phyloP scores from a whole-genome alignment of 1,284 basidiomycete genomes.

The Ustilago loliicola region DNA sequence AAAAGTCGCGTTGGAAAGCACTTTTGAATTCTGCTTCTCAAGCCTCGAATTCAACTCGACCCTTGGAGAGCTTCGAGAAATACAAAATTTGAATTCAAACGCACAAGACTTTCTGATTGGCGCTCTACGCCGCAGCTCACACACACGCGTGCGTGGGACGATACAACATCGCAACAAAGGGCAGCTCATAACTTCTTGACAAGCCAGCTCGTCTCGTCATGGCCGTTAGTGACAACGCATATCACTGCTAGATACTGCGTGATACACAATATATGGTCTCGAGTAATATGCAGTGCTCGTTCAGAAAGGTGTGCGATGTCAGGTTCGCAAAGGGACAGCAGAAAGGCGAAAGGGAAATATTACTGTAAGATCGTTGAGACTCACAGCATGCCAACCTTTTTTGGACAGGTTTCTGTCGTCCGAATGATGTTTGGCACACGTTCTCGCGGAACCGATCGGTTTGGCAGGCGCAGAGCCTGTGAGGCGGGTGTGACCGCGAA shows the following conservation, averaged over 20 bases:
- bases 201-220: not conserved
- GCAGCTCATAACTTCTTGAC: not conserved
- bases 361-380: not conserved
- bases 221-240: not conserved
- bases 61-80: not conserved
- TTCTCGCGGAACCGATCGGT: conserved; percentile 46
- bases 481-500: conserved; percentile 30
- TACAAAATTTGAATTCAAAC: conserved; percentile 2
- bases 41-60: conserved; percentile 1
- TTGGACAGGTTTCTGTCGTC: conserved; percentile 11
- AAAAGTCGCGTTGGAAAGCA: conserved; percentile 9
- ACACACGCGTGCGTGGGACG: conserved; percentile 8
- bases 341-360: too few species aligned
- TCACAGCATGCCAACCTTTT: not conserved
- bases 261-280: too few species aligned
- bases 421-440: conserved; percentile 1
- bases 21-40: not conserved
- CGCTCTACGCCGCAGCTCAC: conserved; percentile 19
- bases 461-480: conserved; percentile 7
- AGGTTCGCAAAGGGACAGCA: too few species aligned
- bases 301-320: too few species aligned
- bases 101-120: conserved; percentile 14
- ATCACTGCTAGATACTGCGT: not conserved
- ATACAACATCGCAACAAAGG: conserved; percentile 4
- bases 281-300: too few species aligned